These are phyloP conservation scores for Metschnikowia similis DNA, from an alignment of 805 yeast genomes.

Conservation along the genomic window DNA sequence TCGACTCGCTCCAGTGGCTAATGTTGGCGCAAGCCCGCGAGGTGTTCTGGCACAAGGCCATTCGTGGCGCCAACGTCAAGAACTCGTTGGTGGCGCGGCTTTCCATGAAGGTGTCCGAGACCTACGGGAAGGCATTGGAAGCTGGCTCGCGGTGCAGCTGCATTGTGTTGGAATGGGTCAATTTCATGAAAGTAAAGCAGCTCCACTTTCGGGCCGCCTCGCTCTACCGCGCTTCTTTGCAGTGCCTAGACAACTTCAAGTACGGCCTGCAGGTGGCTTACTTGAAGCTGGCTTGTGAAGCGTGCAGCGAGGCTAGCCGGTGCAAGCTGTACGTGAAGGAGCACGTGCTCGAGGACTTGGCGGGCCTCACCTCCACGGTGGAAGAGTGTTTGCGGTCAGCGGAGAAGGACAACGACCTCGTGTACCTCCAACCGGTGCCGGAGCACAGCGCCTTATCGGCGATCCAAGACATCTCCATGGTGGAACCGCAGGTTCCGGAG, in stretches of 20 bases:
- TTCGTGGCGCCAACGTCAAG: constrained; percentile 41
- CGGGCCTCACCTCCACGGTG: constrained; percentile 46
- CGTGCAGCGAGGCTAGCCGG: constrained; percentile 35
- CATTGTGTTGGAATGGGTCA: constrained; percentile 58
- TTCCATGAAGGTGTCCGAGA: constrained; percentile 57
- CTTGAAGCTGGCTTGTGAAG: constrained; percentile 40
- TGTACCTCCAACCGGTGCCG: constrained; percentile 69
- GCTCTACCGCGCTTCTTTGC: constrained; percentile 55
- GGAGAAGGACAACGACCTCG: constrained; percentile 76
- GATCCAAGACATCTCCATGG: constrained; percentile 52
- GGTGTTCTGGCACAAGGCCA: constrained; percentile 73
- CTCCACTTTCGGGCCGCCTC: constrained; percentile 71
- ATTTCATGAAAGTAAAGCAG: constrained; percentile 55
- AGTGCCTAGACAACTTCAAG: constrained; percentile 43
- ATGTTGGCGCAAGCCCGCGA: constrained; percentile 88
- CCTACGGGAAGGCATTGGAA: constrained; percentile 45
- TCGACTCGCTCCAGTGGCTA: constrained; percentile 47
- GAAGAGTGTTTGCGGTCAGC: constrained; percentile 46
- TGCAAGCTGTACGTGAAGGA: constrained; percentile 39
- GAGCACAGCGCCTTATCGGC: constrained; percentile 32
- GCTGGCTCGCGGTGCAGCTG: constrained; percentile 40
- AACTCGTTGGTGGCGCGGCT: constrained; percentile 61
- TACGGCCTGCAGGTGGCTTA: constrained; percentile 72
- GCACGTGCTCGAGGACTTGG: constrained; percentile 47
- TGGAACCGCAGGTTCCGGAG: constrained; percentile 40